Evolutionary conservation across 2,329 filamentous ascomycete genomes (phyloP).

Genomic region (Fusarium bactridioides): DNA sequence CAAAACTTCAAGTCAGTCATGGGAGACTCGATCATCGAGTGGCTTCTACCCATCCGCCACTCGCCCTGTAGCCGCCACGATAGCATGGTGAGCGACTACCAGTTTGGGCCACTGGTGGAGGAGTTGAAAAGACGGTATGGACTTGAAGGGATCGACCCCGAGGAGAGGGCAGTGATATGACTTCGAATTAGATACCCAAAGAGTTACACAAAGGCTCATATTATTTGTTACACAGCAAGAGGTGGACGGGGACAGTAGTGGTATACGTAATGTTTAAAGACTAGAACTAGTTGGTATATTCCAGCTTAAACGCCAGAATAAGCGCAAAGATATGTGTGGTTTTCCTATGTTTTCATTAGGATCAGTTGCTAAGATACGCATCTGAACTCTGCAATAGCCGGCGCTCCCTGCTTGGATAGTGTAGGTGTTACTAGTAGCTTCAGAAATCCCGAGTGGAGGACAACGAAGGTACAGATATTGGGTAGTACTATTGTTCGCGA

Average conservation of each 20-base stretch:
- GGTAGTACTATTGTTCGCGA: not conserved
- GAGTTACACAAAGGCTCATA: conserved; percentile 15
- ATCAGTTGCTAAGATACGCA: not conserved
- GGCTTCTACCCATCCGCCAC: conserved; percentile 78
- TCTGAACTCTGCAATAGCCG: not conserved
- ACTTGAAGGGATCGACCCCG: conserved; percentile 22
- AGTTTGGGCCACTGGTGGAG: conserved; percentile 68
- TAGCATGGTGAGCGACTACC: conserved; percentile 71
- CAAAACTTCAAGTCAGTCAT: conserved; percentile 83
- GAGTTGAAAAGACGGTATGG: conserved; percentile 57
- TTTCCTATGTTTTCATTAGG: not conserved
- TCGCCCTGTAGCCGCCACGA: conserved; percentile 79
- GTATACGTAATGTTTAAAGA: conserved; percentile 21
- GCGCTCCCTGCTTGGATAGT: not conserved
- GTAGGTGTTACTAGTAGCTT: not conserved
- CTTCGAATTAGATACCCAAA: conserved; percentile 32
- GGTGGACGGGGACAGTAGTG: not conserved
- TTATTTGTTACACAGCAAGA: conserved; percentile 1
- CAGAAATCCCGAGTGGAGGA: not conserved
- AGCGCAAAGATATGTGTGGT: not conserved
- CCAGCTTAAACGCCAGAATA: not conserved
- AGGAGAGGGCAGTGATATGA: conserved; percentile 29
- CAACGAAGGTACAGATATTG: not conserved
- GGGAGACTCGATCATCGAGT: conserved; percentile 75
- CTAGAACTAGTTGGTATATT: not conserved